Base-by-base conservation (phyloP, 768 basidiomycete genomes). In the Suillus subluteus region DNA sequence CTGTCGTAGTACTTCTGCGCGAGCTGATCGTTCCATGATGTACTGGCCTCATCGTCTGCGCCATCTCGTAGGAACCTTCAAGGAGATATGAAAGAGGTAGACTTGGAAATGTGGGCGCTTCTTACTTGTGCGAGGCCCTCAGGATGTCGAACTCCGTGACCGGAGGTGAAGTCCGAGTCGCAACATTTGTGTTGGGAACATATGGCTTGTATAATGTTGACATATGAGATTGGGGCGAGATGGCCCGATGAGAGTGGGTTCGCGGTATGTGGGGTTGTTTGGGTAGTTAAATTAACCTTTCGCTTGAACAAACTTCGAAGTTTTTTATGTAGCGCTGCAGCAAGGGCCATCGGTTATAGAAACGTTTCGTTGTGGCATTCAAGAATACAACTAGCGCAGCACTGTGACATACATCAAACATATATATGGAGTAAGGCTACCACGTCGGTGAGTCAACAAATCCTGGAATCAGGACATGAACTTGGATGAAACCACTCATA, bases 1-100 rank as follows among this genome's bases (percentile, higher is more conserved):
- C 80, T 92, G 15, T 84, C 81, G 72, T 99, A 96, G 80, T 96
- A 98, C 72, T 96, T 96, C 67, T 85, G 82, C 0, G 97, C 96
- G 35, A 99, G 82, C 67, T 88, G 83, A 58, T 96, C 94, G 73
- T 96, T 89, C 93, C 95, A 99, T 1, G 87, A 80, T 32, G 40
- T 40, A 3, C 50, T 62, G 23, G 67, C 71, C 5, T 77, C 74
- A 5, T 73, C 66, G 46, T 84, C 80, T 55, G 84, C 83, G 56
- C 88, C 89, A 43, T 91, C 89, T 32, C 94, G 85, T 3, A 97
- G 85, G 73, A 96, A 96, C 73, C 94, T 95, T 69, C 43, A 8
- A 65, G 38, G 40, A 48, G 32, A 40, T 15, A 23, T 44, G 50
- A 62, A 41, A 9, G 46, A 59, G 6, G 58, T 37, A 37, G 8